Base-by-base conservation (phyloP, 129 eudicot species). In the Arctium minus region DNA sequence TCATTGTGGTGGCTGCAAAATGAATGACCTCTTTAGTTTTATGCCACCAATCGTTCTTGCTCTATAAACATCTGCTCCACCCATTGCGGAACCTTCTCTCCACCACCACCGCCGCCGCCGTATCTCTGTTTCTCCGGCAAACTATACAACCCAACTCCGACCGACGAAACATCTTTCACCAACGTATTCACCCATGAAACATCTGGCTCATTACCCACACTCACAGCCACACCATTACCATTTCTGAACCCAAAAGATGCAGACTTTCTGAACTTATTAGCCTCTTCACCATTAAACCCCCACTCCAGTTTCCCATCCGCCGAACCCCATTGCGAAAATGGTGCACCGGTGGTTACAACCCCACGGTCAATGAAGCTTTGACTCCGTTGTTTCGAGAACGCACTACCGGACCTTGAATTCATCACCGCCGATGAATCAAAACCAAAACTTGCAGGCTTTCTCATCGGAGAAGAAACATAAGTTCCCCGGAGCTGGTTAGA, bases 141-240 rank as follows among this genome's bases (percentile, higher is more conserved):
- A 56, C 89, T 84, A 77, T 86, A 89, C 73, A 85, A 65, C 53
- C 92, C 91, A 27, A 89, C 90, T 13, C 86, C 90, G 6, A 79
- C 88, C 18, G 91, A 75, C 0, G 94, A 86, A 50, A 90, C 98
- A 82, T 94, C 98, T 82, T 92, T 94, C 18, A 94, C 98, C 88
- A 94, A 36, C 5, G 98, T 85, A 75, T 91, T 87, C 37, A 91
- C 98, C 98, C 97, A 92, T 2, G 98, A 92, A 35, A 94, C 97
- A 74, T 92, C 98, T 0, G 94, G 97, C 87, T 92, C 98, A 18
- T 75, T 31, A 48, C 85, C 76, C 13, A 75, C 81, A 70, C 82
- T 86, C 42, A 73, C 42, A 4, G 76, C 77, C 40, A 81, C 81
- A 3, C 94, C 92, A 80, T 87, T 88, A 3, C 94, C 92, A 80